These are phyloP conservation scores for Mycena galericulata DNA, from an alignment of 768 basidiomycete species.

Conservation along the genomic window DNA sequence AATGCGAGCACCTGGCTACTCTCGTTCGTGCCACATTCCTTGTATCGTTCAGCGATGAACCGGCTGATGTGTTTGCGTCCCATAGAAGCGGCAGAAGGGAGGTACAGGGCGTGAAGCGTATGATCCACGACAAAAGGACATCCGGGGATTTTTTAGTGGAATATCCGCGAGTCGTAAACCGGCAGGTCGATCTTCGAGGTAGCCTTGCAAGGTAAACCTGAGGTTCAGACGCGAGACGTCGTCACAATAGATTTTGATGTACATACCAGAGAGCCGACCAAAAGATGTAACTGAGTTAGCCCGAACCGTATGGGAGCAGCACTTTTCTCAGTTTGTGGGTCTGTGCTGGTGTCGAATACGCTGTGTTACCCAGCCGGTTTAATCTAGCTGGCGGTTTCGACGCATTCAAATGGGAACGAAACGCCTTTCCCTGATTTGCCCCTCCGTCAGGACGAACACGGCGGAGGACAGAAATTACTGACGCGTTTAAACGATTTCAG, in stretches of 20 bases:
- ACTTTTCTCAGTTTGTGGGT: constrained; percentile 73
- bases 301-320: constrained; percentile 76
- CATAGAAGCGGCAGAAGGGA: constrained; percentile 70
- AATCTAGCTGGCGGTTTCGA: constrained; percentile 73
- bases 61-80: constrained; percentile 11
- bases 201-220: constrained; percentile 3
- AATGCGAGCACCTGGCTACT: constrained; percentile 63
- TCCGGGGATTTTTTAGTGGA: constrained; percentile 78
- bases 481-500: constrained; percentile 81
- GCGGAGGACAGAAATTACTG: constrained; percentile 39
- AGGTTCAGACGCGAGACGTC: too few species aligned
- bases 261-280: neutral
- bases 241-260: neutral
- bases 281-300: constrained; percentile 1
- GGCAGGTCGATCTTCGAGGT: neutral
- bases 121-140: constrained; percentile 81
- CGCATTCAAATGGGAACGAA: constrained; percentile 79
- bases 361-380: constrained; percentile 73
- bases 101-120: constrained; percentile 79
- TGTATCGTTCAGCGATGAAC: neutral
- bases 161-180: constrained; percentile 12
- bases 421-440: constrained; percentile 69
- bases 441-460: constrained; percentile 4
- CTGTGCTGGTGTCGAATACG: constrained; percentile 75
- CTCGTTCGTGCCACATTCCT: constrained; percentile 59